These are phyloP conservation scores for Beauveria asiatica DNA, from an alignment of 2,329 filamentous ascomycete species.

Conservation along the genomic window DNA sequence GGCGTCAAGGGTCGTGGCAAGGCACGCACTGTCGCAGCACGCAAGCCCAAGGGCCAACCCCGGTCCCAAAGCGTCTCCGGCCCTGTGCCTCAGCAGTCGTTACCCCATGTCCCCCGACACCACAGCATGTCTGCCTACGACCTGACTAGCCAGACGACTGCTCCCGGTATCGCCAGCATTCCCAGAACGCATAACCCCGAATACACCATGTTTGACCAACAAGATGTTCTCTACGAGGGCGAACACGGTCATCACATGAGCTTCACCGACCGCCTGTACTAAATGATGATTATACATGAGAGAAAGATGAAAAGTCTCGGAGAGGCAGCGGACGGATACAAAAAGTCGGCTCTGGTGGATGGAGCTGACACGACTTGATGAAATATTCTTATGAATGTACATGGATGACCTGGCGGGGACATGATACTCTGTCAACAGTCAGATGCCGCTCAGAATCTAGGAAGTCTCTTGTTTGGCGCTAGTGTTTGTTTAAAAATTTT, in stretches of 20 bases:
- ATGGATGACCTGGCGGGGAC: slow-evolving; percentile 3
- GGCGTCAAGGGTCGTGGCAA: slow-evolving; percentile 95
- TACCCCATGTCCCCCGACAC: slow-evolving; percentile 23
- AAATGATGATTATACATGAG: slow-evolving; percentile 14
- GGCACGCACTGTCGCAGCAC: slow-evolving; percentile 54
- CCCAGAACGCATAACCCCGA: slow-evolving; percentile 24
- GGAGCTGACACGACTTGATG: slow-evolving; percentile 4
- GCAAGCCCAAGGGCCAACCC: slow-evolving; percentile 21
- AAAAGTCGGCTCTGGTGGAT: background rate
- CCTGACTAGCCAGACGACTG: slow-evolving; percentile 20
- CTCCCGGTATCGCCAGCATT: slow-evolving; percentile 20
- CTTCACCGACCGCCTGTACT: slow-evolving; percentile 38
- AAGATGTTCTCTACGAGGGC: slow-evolving; percentile 37
- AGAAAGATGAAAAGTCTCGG: background rate
- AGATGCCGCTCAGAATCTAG: slow-evolving; percentile 5
- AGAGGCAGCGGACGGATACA: background rate
- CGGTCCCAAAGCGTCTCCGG: slow-evolving; percentile 17
- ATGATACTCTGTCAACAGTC: slow-evolving; percentile 8
- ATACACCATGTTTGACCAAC: slow-evolving; percentile 41
- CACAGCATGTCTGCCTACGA: slow-evolving; percentile 25
- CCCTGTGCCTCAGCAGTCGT: slow-evolving; percentile 18
- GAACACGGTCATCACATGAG: slow-evolving; percentile 32
- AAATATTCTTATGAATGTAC: slow-evolving; percentile 11
- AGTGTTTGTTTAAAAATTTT: background rate
- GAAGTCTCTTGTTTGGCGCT: slow-evolving; percentile 7